These are phyloP conservation scores for Protomyces gravidus DNA, from an alignment of 1,139 yeast genomes.

Conservation along the genomic window DNA sequence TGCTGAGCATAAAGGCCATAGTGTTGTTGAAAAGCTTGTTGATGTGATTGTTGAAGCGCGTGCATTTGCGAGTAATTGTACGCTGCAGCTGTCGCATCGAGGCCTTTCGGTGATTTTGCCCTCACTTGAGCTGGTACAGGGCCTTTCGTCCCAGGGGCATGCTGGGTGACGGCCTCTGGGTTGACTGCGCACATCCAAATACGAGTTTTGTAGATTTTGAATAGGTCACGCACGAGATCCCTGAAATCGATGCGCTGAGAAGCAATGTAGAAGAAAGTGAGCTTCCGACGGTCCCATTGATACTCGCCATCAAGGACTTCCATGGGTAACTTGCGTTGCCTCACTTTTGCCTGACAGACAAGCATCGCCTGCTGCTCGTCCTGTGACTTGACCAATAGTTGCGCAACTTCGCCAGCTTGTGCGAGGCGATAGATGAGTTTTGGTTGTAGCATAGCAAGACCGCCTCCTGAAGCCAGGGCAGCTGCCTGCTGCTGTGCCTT, in stretches of 20 bases:
- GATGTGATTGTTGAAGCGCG: background rate
- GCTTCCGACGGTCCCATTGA: conserved; percentile 89
- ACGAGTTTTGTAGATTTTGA: conserved; percentile 89
- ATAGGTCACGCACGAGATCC: conserved; percentile 83
- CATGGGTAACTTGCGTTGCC: conserved; percentile 48
- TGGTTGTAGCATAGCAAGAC: conserved; percentile 45
- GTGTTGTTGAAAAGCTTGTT: background rate
- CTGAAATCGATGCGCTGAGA: conserved; percentile 85
- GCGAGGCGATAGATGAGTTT: conserved; percentile 75
- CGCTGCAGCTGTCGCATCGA: background rate
- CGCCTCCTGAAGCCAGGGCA: conserved; percentile 35
- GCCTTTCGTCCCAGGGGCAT: background rate
- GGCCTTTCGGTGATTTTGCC: background rate
- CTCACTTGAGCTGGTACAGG: background rate
- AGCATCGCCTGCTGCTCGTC: conserved; percentile 73
- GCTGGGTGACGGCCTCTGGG: conserved; percentile 5
- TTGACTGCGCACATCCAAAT: conserved; percentile 92
- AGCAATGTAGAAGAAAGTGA: conserved; percentile 77
- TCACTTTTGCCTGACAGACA: conserved; percentile 56
- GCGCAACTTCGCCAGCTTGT: conserved; percentile 56
- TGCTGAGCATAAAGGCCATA: background rate
- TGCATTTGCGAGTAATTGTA: background rate
- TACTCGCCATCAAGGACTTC: conserved; percentile 72
- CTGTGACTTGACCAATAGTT: conserved; percentile 54
- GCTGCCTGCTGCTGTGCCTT: conserved; percentile 30